Conservation (phyloP, 2,329 filamentous ascomycete genomes). For the Ophiostoma novo-ulmi region DNA sequence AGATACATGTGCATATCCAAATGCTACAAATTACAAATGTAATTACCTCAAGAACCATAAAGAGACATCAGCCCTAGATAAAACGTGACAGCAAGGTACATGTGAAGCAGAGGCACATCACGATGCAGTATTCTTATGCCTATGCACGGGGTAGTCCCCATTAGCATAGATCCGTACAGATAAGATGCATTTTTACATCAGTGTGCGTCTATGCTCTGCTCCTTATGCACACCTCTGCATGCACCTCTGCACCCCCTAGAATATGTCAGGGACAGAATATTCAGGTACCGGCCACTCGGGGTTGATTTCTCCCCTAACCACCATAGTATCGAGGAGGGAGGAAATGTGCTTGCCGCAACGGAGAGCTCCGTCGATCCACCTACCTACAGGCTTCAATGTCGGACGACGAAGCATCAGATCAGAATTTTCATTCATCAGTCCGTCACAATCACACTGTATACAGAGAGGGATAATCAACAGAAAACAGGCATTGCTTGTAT, state of each 20-base stretch:
- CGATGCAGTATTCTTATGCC: background rate
- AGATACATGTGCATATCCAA: background rate
- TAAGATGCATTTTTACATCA: background rate
- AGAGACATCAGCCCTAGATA: slow-evolving; percentile 1
- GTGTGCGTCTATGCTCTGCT: slow-evolving; percentile 7
- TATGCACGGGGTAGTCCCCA: background rate
- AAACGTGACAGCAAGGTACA: slow-evolving; percentile 7
- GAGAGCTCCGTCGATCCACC: background rate
- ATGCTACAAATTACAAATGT: background rate
- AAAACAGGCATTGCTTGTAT: background rate
- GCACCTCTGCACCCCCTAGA: slow-evolving; percentile 6
- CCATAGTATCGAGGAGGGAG: no score
- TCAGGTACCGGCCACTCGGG: slow-evolving; percentile 8
- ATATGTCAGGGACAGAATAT: background rate
- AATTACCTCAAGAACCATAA: background rate
- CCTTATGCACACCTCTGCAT: slow-evolving; percentile 1
- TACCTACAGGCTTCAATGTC: background rate
- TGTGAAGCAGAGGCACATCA: background rate
- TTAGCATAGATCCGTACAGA: background rate
- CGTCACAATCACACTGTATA: background rate
- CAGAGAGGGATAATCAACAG: background rate
- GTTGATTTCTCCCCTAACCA: background rate
- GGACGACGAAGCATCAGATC: background rate
- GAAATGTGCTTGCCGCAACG: background rate
- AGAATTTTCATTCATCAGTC: background rate